Conservation (phyloP, 192 early-diverging fungal genomes). For the Phycomyces blakesleeanus region DNA sequence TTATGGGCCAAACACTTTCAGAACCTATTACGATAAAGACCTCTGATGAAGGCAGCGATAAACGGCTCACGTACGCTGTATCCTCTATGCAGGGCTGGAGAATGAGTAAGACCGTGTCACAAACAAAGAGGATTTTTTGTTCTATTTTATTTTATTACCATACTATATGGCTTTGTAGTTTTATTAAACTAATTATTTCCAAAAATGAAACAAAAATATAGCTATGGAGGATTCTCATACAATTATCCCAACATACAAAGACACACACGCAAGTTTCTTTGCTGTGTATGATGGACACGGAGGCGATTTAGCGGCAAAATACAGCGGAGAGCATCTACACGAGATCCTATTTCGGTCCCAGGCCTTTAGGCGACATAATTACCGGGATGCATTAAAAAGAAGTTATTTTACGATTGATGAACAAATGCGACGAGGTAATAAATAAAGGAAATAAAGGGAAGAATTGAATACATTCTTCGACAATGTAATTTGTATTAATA, state of each 20-base stretch:
- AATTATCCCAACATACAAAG: constrained; percentile 63
- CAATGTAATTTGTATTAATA: neutral
- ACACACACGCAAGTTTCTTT: constrained; percentile 76
- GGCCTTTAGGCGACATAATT: constrained; percentile 62
- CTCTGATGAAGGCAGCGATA: constrained; percentile 7
- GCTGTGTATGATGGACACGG: constrained; percentile 97
- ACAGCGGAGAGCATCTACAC: constrained; percentile 75
- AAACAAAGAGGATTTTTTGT: neutral
- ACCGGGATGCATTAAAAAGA: constrained; percentile 71
- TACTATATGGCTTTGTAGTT: too few species aligned
- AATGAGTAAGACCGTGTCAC: constrained; percentile 2
- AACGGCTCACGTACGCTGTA: constrained; percentile 11
- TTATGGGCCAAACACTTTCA: constrained; percentile 20
- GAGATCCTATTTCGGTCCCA: constrained; percentile 60
- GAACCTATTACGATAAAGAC: constrained; percentile 14
- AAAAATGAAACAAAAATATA: constrained; percentile 26
- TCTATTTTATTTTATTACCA: neutral
- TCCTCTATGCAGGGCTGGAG: constrained; percentile 24
- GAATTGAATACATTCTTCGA: neutral
- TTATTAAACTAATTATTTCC: too few species aligned
- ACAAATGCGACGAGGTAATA: constrained; percentile 65
- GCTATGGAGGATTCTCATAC: constrained; percentile 97
- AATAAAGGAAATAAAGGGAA: neutral
- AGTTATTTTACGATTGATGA: constrained; percentile 83
- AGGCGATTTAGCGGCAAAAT: constrained; percentile 78